Conservation (phyloP, 768 basidiomycete species). For the Podaxis sp. region DNA sequence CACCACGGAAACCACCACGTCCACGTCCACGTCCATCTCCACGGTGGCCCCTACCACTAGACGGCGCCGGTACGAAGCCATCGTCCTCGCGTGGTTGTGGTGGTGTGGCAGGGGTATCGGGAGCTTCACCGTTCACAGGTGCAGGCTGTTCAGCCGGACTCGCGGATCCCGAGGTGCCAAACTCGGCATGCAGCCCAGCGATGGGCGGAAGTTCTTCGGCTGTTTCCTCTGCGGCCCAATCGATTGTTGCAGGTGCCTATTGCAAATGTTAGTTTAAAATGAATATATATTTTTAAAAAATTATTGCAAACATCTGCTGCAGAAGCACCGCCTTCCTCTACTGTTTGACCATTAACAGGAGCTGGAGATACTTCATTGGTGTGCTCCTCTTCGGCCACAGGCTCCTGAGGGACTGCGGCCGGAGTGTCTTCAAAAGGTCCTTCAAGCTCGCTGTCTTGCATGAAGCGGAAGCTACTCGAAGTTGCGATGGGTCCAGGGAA, state of each 20-base stretch:
- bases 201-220: constrained; percentile 79
- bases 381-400: constrained; percentile 24
- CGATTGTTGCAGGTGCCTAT: constrained; percentile 40
- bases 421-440: constrained; percentile 44
- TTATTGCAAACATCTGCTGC: constrained; percentile 16
- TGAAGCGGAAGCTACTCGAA: constrained; percentile 68
- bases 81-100: constrained; percentile 44
- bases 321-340: constrained; percentile 14
- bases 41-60: not conserved
- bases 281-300: not conserved
- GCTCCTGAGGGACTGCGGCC: constrained; percentile 39
- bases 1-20: constrained; percentile 31
- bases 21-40: constrained; percentile 45
- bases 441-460: constrained; percentile 79
- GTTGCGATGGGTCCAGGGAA: constrained; percentile 33
- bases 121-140: constrained; percentile 25
- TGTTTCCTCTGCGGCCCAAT: constrained; percentile 83
- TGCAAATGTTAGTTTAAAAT: not conserved
- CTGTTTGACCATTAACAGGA: constrained; percentile 12
- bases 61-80: constrained; percentile 47
- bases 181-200: constrained; percentile 68
- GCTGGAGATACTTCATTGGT: constrained; percentile 17
- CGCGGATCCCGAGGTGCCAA: constrained; percentile 69
- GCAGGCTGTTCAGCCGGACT: constrained; percentile 46
- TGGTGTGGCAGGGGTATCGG: constrained; percentile 17